These are phyloP conservation scores for Eucalyptus cloeziana DNA, from an alignment of 345 rosid genomes.

Conservation along the genomic window DNA sequence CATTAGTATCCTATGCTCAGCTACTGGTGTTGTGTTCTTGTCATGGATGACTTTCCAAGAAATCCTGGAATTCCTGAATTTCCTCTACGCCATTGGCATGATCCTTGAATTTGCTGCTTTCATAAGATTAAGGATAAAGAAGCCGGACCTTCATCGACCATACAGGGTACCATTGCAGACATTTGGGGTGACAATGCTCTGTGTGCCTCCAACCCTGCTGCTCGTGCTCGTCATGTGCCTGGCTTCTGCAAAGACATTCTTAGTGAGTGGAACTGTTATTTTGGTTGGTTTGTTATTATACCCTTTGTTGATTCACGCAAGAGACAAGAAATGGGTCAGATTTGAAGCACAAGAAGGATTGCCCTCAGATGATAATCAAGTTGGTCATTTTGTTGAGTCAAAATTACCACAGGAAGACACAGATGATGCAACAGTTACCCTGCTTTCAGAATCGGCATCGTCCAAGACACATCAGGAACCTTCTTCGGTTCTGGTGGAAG, in stretches of 20 bases:
- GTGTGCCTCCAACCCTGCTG: constrained; percentile 63
- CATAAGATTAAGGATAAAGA: constrained; percentile 58
- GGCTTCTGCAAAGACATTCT: constrained; percentile 49
- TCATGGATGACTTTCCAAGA: constrained; percentile 96
- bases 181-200: constrained; percentile 44
- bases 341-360: background rate
- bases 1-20: constrained; percentile 71
- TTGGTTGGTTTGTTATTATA: constrained; percentile 47
- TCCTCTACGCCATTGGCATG: constrained; percentile 79
- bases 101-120: constrained; percentile 87
- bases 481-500: constrained; percentile 2
- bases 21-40: constrained; percentile 75
- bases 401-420: constrained; percentile 14
- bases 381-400: background rate
- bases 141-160: constrained; percentile 67
- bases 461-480: background rate
- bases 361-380: background rate
- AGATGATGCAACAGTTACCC: constrained; percentile 39
- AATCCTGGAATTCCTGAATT: constrained; percentile 83
- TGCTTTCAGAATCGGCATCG: constrained; percentile 14
- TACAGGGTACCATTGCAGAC: constrained; percentile 65
- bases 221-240: constrained; percentile 76
- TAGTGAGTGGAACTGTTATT: constrained; percentile 50
- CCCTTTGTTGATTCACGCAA: constrained; percentile 37
- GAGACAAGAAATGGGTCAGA: constrained; percentile 33